Conservation (phyloP, 768 basidiomycete species). For the Lanmaoa pseudosensibilis region DNA sequence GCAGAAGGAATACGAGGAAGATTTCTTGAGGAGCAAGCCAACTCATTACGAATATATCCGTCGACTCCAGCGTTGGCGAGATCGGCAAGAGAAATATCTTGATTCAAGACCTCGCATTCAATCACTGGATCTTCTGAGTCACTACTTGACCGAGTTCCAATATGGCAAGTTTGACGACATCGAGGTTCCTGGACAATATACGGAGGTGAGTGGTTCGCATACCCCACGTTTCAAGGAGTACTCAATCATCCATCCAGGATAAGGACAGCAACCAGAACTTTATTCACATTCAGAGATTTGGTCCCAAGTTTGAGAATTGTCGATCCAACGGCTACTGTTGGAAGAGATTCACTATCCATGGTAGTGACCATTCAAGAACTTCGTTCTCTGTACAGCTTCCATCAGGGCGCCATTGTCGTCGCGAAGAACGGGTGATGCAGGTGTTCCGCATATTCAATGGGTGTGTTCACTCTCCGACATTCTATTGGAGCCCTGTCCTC, state of each 20-base stretch:
- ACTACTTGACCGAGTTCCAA: conserved; percentile 96
- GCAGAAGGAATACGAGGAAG: conserved; percentile 87
- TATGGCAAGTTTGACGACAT: conserved; percentile 97
- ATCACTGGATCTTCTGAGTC: conserved; percentile 81
- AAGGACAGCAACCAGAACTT: conserved; percentile 93
- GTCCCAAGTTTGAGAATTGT: conserved; percentile 86
- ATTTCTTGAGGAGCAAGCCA: conserved; percentile 80
- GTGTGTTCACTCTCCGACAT: conserved; percentile 41
- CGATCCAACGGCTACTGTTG: conserved; percentile 83
- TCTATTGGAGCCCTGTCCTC: background rate
- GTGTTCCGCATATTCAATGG: conserved; percentile 93
- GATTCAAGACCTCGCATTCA: conserved; percentile 83
- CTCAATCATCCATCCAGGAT: conserved; percentile 55
- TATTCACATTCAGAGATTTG: conserved; percentile 86
- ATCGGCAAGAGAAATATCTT: conserved; percentile 80
- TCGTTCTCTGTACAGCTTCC: conserved; percentile 92
- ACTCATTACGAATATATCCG: conserved; percentile 85
- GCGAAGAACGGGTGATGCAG: conserved; percentile 92
- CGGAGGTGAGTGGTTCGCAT: conserved; percentile 60
- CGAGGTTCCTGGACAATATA: conserved; percentile 98
- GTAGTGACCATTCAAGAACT: conserved; percentile 84
- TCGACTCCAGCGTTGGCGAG: conserved; percentile 89
- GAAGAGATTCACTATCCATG: conserved; percentile 88
- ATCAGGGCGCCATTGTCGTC: conserved; percentile 76
- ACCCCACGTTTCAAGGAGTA: background rate